Conservation (phyloP, 768 basidiomycete genomes). For the Mycena haematopus region DNA sequence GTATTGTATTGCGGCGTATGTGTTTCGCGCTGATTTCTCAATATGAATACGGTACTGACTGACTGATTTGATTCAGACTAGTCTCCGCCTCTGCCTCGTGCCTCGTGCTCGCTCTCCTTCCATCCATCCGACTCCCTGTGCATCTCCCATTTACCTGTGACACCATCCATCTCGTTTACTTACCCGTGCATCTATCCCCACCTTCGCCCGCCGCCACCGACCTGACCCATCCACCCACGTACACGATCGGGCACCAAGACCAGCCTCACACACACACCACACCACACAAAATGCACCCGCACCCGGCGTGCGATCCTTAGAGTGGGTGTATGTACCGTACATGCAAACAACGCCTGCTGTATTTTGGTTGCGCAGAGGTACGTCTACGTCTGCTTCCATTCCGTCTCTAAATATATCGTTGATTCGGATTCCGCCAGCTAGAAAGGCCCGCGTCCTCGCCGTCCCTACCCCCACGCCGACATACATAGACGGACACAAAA, state of each 20-base stretch:
- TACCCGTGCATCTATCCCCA: neutral
- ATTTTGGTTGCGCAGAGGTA: constrained; percentile 2
- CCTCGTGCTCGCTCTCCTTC: no score
- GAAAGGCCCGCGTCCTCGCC: constrained; percentile 2
- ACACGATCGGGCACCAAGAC: no score
- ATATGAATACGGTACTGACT: neutral
- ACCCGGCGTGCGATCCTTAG: constrained; percentile 27
- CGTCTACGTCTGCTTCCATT: neutral
- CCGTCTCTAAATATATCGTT: neutral
- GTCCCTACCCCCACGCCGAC: neutral
- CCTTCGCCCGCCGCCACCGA: neutral
- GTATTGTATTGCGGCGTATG: constrained; percentile 3
- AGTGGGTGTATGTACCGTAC: constrained; percentile 17
- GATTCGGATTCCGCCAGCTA: neutral
- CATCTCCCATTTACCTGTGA: no score
- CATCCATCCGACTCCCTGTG: no score
- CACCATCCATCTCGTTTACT: no score
- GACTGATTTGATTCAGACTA: neutral
- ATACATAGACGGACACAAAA: constrained; percentile 15
- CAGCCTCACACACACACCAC: no score
- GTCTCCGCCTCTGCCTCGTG: neutral
- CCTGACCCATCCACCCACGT: no score
- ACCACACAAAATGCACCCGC: constrained; percentile 23
- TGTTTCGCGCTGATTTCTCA: neutral
- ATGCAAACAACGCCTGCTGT: constrained; percentile 1